Evolutionary conservation across 768 basidiomycete genomes (phyloP).

Genomic region (Trametes sanguinea): DNA sequence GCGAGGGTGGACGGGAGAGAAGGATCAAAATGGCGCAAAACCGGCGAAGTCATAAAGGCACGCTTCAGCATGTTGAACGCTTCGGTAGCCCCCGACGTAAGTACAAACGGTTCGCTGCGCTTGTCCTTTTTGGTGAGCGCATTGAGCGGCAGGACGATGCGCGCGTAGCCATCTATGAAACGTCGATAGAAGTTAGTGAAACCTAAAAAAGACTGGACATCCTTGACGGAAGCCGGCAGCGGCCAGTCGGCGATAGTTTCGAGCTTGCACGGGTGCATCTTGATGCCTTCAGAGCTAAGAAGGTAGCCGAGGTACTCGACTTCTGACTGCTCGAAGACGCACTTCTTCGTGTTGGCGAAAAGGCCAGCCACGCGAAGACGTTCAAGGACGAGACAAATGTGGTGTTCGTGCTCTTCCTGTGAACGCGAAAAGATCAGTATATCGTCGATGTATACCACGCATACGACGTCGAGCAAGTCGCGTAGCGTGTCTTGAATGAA

Average conservation of each 20-base stretch:
- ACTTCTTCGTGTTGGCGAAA: slow-evolving; percentile 35
- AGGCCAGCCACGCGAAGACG: slow-evolving; percentile 35
- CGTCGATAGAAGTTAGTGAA: no score
- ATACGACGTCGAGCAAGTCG: no score
- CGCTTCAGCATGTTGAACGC: slow-evolving; percentile 36
- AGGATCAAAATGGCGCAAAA: slow-evolving; percentile 28
- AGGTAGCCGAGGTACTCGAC: slow-evolving; percentile 47
- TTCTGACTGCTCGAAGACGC: slow-evolving; percentile 37
- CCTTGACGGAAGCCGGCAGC: slow-evolving; percentile 23
- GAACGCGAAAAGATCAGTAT: slow-evolving; percentile 14
- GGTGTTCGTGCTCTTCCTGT: slow-evolving; percentile 21
- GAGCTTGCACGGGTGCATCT: slow-evolving; percentile 46
- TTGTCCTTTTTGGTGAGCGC: slow-evolving; percentile 30
- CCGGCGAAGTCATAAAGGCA: slow-evolving; percentile 21
- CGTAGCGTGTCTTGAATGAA: slow-evolving; percentile 17
- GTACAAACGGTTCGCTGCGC: slow-evolving; percentile 20
- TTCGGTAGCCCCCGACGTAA: slow-evolving; percentile 3
- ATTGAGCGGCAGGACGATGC: slow-evolving; percentile 23
- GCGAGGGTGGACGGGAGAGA: slow-evolving; percentile 15
- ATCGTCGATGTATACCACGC: no score
- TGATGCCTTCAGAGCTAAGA: slow-evolving; percentile 34
- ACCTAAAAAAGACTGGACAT: slow-evolving; percentile 36
- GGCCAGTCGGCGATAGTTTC: slow-evolving; percentile 35
- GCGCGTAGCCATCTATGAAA: slow-evolving; percentile 37
- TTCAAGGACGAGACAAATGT: slow-evolving; percentile 22